Conservation (phyloP, 192 early-diverging fungal genomes). For the Gaertneriomyces semiglobifer region DNA sequence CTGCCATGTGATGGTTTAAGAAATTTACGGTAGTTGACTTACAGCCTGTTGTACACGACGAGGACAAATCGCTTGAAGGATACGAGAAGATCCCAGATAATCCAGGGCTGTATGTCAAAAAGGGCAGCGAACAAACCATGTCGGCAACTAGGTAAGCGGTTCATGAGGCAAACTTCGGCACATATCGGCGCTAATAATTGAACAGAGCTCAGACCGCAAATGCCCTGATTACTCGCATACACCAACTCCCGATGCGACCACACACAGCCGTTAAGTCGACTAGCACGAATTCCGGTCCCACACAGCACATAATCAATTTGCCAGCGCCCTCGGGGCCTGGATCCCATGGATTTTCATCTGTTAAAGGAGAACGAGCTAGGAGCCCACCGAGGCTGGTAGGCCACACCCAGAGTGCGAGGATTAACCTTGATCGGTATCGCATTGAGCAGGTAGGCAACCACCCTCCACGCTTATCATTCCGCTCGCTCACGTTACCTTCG, state of each 20-base stretch:
- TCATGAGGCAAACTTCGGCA: neutral
- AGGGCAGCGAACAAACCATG: neutral
- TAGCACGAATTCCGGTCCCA: neutral
- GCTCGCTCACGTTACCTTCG: neutral
- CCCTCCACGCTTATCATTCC: neutral
- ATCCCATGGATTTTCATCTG: conserved; percentile 4
- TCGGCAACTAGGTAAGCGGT: neutral
- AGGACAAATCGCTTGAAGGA: neutral
- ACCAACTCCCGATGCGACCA: neutral
- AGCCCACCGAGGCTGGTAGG: neutral
- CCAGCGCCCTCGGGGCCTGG: conserved; percentile 7
- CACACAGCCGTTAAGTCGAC: neutral
- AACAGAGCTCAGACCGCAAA: neutral
- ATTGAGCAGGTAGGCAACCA: conserved; percentile 36
- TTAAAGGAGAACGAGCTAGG: conserved; percentile 10
- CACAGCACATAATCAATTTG: neutral
- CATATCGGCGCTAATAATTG: neutral
- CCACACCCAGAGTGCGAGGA: conserved; percentile 34
- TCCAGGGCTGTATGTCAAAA: conserved; percentile 1
- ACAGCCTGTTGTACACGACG: neutral
- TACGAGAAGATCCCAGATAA: conserved; percentile 13
- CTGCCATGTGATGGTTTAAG: too few relatives aligned
- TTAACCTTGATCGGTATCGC: conserved; percentile 36
- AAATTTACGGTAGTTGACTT: too few relatives aligned
- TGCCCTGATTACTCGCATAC: neutral